Evolutionary conservation across 2,329 filamentous ascomycete species (phyloP).

Genomic region (Metarhizium sp.): DNA sequence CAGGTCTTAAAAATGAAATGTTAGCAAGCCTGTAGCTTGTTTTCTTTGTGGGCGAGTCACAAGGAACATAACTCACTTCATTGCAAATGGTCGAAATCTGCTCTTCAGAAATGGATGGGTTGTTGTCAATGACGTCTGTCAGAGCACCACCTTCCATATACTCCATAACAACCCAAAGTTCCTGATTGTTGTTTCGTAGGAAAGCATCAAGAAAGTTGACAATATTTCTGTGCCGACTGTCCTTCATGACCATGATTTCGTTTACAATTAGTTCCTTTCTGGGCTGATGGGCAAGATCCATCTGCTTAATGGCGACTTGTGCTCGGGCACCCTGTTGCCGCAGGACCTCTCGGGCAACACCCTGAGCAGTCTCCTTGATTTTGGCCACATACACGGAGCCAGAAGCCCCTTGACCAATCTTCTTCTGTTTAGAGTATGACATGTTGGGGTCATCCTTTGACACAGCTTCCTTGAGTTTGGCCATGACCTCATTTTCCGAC

Average conservation of each 20-base stretch:
- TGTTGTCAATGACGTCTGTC: constrained; percentile 98
- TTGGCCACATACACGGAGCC: constrained; percentile 97
- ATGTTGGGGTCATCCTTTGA: constrained; percentile 91
- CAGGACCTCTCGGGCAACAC: constrained; percentile 72
- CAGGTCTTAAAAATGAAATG: constrained; percentile 57
- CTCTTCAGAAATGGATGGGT: constrained; percentile 84
- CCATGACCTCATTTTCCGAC: constrained; percentile 96
- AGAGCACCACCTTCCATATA: constrained; percentile 98
- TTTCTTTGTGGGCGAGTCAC: neutral
- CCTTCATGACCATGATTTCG: constrained; percentile 99
- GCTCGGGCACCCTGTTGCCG: constrained; percentile 71
- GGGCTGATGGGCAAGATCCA: constrained; percentile 96
- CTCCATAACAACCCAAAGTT: constrained; percentile 99
- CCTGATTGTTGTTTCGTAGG: constrained; percentile 84
- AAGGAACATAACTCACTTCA: constrained; percentile 57
- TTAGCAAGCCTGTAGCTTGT: constrained; percentile 8
- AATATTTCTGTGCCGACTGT: constrained; percentile 96
- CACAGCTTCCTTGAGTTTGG: constrained; percentile 85
- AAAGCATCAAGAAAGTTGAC: constrained; percentile 98
- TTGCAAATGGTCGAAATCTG: constrained; percentile 96
- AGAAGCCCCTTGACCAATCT: constrained; percentile 96
- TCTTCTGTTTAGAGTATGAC: constrained; percentile 98
- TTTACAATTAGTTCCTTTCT: constrained; percentile 98
- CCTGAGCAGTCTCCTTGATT: constrained; percentile 80
- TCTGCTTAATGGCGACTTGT: constrained; percentile 98